Conservation (phyloP, 306 rosid species). For the Rosa lucieae region DNA sequence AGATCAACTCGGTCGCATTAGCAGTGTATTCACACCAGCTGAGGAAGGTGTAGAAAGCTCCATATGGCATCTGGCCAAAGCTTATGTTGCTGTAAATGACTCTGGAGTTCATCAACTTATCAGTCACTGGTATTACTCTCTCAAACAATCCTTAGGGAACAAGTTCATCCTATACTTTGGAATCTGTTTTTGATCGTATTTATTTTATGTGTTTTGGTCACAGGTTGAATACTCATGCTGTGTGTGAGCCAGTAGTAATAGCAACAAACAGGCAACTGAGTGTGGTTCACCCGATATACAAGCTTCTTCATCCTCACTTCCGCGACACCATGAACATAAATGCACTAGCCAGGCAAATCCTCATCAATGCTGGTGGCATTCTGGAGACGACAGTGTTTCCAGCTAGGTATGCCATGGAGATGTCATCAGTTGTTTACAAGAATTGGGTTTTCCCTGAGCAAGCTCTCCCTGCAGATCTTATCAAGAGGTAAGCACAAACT, state of each 20-base stretch:
- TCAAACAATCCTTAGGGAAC: background rate
- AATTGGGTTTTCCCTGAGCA: constrained; percentile 47
- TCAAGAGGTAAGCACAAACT: constrained; percentile 34
- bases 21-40: constrained; percentile 52
- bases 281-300: constrained; percentile 45
- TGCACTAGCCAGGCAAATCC: constrained; percentile 47
- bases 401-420: constrained; percentile 44
- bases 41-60: constrained; percentile 49
- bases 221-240: constrained; percentile 85
- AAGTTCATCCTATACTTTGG: background rate
- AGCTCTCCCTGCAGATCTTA: constrained; percentile 51
- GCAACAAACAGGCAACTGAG: constrained; percentile 55
- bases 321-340: constrained; percentile 58
- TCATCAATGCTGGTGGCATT: constrained; percentile 47
- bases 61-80: constrained; percentile 74
- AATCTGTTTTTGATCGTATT: background rate
- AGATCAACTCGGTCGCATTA: constrained; percentile 49
- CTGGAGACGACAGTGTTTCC: constrained; percentile 49
- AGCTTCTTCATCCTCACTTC: constrained; percentile 53
- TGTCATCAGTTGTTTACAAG: constrained; percentile 45
- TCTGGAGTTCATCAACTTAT: constrained; percentile 69
- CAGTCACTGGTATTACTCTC: constrained; percentile 55
- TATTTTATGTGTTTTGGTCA: background rate
- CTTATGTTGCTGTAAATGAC: constrained; percentile 68
- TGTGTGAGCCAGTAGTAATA: constrained; percentile 63